phyloP scores from a whole-genome alignment of 2,329 filamentous ascomycete genomes.

The Alternaria hordeiaustralica region DNA sequence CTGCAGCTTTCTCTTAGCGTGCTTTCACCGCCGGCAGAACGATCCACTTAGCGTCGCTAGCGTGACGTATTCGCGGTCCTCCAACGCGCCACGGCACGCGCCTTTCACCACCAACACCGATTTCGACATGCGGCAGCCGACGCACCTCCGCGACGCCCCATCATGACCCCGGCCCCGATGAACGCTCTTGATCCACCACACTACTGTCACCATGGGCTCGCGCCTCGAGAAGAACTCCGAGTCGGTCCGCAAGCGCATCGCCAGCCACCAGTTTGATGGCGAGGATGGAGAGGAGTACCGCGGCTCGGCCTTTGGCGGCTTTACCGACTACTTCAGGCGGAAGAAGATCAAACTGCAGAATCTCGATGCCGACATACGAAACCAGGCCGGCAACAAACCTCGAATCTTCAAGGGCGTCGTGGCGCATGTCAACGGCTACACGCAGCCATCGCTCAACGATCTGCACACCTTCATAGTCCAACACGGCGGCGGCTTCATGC shows the following conservation, averaged over 20 bases:
- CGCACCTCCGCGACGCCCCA: slow-evolving; percentile 7
- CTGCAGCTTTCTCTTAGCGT: slow-evolving; percentile 25
- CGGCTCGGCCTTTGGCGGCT: slow-evolving; percentile 84
- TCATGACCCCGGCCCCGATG: slow-evolving; percentile 35
- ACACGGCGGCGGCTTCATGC: slow-evolving; percentile 92
- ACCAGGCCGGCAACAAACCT: slow-evolving; percentile 71
- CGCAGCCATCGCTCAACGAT: slow-evolving; percentile 88
- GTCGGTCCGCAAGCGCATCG: slow-evolving; percentile 68
- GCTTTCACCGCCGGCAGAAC: slow-evolving; percentile 35
- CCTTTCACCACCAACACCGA: slow-evolving; percentile 3
- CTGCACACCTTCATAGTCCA: slow-evolving; percentile 86
- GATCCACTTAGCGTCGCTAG: slow-evolving; percentile 17
- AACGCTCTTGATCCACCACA: slow-evolving; percentile 24
- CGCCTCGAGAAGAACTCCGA: slow-evolving; percentile 65
- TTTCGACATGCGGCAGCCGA: slow-evolving; percentile 5
- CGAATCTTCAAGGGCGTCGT: slow-evolving; percentile 90
- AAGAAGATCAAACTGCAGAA: slow-evolving; percentile 99
- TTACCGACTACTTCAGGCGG: slow-evolving; percentile 87
- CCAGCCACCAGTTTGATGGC: slow-evolving; percentile 74
- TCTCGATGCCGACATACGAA: slow-evolving; percentile 80
- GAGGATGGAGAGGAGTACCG: slow-evolving; percentile 93
- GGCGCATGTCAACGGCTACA: slow-evolving; percentile 93
- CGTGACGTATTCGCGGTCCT: slow-evolving; percentile 15
- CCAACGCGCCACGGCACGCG: slow-evolving; percentile 19
- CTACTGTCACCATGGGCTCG: slow-evolving; percentile 61